Evolutionary conservation across 305 asterid genomes (phyloP).

Genomic region (Solanum hybrid): DNA sequence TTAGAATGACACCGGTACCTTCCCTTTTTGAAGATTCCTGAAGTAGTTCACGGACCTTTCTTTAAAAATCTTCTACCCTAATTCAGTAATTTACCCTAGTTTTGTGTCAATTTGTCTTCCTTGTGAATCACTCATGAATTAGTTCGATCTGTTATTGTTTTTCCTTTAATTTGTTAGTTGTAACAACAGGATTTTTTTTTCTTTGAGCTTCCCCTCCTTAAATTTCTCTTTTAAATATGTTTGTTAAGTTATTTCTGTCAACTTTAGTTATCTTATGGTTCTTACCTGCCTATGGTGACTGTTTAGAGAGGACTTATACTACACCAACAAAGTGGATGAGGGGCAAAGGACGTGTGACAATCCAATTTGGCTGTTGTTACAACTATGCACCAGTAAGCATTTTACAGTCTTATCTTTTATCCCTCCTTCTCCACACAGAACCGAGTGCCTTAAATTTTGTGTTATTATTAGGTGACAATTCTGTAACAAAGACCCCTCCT

Average conservation of each 20-base stretch:
- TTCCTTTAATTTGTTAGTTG: not conserved
- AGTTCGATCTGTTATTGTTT: not conserved
- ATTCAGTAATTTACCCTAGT: not conserved
- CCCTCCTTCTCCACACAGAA: not conserved
- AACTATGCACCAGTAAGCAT: conserved; percentile 60
- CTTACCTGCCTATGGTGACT: conserved; percentile 10
- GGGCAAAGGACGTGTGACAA: conserved; percentile 90
- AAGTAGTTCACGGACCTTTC: not conserved
- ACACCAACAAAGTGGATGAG: conserved; percentile 90
- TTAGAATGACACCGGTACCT: not conserved
- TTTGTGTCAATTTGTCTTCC: not conserved
- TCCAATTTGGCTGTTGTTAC: conserved; percentile 97
- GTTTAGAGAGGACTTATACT: conserved; percentile 63
- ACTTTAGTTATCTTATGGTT: not conserved
- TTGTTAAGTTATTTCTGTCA: not conserved
- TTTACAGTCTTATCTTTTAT: not conserved
- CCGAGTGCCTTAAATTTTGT: not conserved
- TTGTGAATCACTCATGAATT: not conserved
- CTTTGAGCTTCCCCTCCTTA: not conserved
- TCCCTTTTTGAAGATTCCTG: not conserved
- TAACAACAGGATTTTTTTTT: not conserved
- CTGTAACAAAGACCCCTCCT: not conserved
- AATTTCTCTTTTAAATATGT: not conserved
- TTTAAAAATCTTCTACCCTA: not conserved
- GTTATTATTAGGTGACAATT: not conserved